Evolutionary conservation across 2,329 filamentous ascomycete genomes (phyloP), one percentile per base, ranked within the genome.

Genomic region (Trichoderma afroharzianum): DNA sequence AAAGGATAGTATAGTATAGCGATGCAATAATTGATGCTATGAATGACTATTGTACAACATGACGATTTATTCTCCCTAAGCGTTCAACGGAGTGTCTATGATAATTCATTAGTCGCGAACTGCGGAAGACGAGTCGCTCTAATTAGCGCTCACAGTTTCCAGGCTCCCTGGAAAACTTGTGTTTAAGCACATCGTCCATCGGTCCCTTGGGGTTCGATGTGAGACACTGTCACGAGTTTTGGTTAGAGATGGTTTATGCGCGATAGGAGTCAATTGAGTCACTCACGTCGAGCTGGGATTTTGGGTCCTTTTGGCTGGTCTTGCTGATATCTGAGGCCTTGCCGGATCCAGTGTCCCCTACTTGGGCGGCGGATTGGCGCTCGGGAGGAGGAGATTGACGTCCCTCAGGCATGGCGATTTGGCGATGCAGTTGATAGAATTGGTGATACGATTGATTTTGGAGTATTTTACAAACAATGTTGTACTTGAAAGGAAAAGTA

Each of bases 341-440:
- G 18, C 89, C 88, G 0, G 85, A 82, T n/a, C 81, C 88, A 2
- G 89, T 78, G 8, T 88, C 88, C 74, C 88, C 83, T 72, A 88
- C 82, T 83, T 96, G 93, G 70, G 84, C 82, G 72, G 88, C 90
- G 47, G 85, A 83, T 82, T 93, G 92, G 75, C 81, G 79, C 83
- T 93, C 90, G 32, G 93, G 92, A 67, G 90, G 84, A 73, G 94
- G 94, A 36, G 94, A 97, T 83, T 97, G 88, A 79, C 91, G 90
- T 80, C 93, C 92, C 82, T 88, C 82, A 78, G 92, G 90, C 92
- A 94, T 93, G 78, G 74, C 90, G 75, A 72, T 80, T 36, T 33
- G 15, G 28, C 61, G 39, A 9, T 43, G 14, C 12, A 14, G 47
- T 50, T 64, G 33, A 59, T 59, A 4, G 8, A 14, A 3, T 14